Percentiles rank a stretch among this genome's conserved stretches.
These are phyloP conservation scores for Thalassiosira oceanica DNA, from an alignment of 352 stramenopile genomes.

Conservation along the genomic window DNA sequence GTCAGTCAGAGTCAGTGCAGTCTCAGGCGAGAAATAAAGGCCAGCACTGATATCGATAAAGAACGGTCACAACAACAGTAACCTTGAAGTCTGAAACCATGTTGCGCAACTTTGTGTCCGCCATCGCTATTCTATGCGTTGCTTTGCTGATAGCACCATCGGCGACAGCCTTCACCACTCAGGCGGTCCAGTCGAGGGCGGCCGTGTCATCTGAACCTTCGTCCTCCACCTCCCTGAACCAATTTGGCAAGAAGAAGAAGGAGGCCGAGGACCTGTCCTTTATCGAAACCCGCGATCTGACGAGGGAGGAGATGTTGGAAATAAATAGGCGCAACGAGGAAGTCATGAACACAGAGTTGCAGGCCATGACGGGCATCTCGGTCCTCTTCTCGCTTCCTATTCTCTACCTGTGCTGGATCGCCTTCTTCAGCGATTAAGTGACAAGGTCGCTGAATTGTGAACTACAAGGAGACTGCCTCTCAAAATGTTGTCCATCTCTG, in stretches of 20 bases:
- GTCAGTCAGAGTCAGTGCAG: no score
- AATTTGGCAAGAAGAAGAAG: conserved; percentile 55
- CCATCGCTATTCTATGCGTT: no score
- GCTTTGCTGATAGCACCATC: no score
- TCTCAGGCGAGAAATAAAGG: no score
- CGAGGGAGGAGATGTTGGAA: conserved; percentile 72
- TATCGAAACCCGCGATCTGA: conserved; percentile 77
- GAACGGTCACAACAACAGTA: no score
- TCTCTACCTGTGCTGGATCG: conserved; percentile 79
- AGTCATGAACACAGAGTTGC: conserved; percentile 78
- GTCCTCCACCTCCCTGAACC: conserved; percentile 13
- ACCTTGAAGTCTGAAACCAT: no score
- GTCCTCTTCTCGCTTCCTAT: conserved; percentile 74
- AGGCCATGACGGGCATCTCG: conserved; percentile 69
- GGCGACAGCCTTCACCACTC: conserved; percentile 36
- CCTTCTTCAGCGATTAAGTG: conserved; percentile 69
- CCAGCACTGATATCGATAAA: no score
- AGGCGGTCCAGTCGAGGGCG: conserved; percentile 21
- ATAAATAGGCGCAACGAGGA: conserved; percentile 73
- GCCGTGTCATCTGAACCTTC: background rate
- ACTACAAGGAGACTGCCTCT: background rate
- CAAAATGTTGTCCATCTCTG: no score
- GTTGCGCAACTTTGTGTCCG: no score
- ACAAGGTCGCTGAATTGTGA: background rate
- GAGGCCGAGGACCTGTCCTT: conserved; percentile 64